A percentile compares a stretch with the other conserved stretches of the same genome.
Conservation (phyloP, 1,284 basidiomycete genomes). For the Meira nashicola region DNA sequence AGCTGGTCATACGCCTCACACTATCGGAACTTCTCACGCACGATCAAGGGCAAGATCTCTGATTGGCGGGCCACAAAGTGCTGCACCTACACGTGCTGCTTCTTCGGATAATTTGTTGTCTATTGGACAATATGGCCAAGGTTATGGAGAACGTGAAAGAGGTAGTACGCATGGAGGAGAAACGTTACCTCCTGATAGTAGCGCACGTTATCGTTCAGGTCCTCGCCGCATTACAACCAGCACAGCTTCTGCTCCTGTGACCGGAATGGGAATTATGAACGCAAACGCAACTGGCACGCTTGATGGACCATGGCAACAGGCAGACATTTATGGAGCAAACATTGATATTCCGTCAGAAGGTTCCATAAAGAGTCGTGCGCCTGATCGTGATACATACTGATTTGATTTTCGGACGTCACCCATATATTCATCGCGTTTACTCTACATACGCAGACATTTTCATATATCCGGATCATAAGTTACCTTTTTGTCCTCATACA, state of each 20-base stretch:
- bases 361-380: not conserved
- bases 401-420: no score
- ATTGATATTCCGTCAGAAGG: not conserved
- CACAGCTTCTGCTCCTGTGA: slow-evolving; percentile 29
- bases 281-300: not conserved
- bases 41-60: slow-evolving; percentile 37
- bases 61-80: slow-evolving; percentile 23
- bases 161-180: slow-evolving; percentile 8
- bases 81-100: slow-evolving; percentile 20
- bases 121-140: not conserved
- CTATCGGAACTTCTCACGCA: slow-evolving; percentile 29
- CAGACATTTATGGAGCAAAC: not conserved
- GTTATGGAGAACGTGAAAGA: slow-evolving; percentile 4
- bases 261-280: not conserved
- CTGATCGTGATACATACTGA: not conserved
- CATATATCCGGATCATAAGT: no score
- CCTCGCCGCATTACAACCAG: slow-evolving; percentile 9
- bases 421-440: no score
- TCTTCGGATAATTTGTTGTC: slow-evolving; percentile 35
- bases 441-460: no score
- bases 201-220: slow-evolving; percentile 32
- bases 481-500: no score
- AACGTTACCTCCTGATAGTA: slow-evolving; percentile 34
- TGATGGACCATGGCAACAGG: not conserved
- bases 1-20: not conserved